These are phyloP conservation scores for Zea luxurians DNA, from an alignment of 176 grass and related monocot species.

Conservation along the genomic window DNA sequence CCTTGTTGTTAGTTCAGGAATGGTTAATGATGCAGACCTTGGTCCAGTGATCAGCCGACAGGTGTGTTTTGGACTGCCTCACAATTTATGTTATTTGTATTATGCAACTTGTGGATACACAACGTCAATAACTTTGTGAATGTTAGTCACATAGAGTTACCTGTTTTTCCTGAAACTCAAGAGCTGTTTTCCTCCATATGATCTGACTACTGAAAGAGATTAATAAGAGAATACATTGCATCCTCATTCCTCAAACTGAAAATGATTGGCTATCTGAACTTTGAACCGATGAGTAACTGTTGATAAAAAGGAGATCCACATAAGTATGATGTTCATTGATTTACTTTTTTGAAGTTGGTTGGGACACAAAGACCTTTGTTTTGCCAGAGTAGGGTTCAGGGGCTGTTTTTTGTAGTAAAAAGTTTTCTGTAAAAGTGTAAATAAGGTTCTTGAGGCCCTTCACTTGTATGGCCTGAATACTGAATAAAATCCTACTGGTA, in stretches of 20 bases:
- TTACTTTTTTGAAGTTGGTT: constrained; percentile 14
- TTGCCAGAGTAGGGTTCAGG: not conserved
- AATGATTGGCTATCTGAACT: not conserved
- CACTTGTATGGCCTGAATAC: not conserved
- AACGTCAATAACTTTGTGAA: constrained; percentile 7
- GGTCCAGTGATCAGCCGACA: constrained; percentile 93
- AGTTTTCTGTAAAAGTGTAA: not conserved
- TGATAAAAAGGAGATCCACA: not conserved
- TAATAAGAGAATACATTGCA: not conserved
- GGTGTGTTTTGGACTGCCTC: constrained; percentile 43
- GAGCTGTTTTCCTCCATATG: not conserved
- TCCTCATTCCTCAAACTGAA: not conserved
- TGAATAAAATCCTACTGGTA: not conserved
- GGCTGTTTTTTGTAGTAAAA: not conserved
- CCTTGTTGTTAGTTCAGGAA: constrained; percentile 82
- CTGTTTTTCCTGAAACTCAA: not conserved
- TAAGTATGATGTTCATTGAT: constrained; percentile 1
- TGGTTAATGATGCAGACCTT: constrained; percentile 68
- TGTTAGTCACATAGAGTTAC: constrained; percentile 8
- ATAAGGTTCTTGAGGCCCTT: not conserved
- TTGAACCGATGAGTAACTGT: not conserved
- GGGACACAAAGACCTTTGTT: not conserved
- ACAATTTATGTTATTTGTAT: not conserved
- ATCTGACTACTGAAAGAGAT: not conserved
- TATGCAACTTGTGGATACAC: not conserved